Evolutionary conservation across 441 rosid species (phyloP), one percentile per base, ranked within the genome.

Genomic region (Gossypium schwendimanii): DNA sequence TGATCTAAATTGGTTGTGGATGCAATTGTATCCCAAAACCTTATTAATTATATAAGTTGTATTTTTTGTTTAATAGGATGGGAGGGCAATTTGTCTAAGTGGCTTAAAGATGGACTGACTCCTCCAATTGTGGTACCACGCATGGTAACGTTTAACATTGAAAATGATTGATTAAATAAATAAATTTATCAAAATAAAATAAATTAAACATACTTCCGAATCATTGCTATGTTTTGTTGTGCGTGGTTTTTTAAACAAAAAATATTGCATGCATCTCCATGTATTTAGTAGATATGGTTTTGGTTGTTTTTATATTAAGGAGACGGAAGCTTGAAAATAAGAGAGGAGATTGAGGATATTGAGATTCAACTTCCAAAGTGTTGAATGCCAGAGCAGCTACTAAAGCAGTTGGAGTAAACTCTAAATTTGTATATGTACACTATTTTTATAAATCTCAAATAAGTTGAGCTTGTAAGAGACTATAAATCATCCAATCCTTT

Each of bases 51-150:
- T 7, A 10, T 45, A 45, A 15, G 3, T 12, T 44, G 3, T 33
- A 24, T 33, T 17, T 15, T 36, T 11, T 1, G 39, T 55, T 63
- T 44, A 75, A 20, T 55, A 85, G 87, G 87, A 21, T 85, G 88
- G 88, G 74, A 66, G 49, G 80, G 77, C n/a, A 85, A 83, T 68
- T 63, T 78, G 24, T 83, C 76, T 75, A 85, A 78, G 74, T 85
- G 88, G 85, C 80, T 77, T 60, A 62, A 69, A 66, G 82, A 79
- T 7, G 85, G 79, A 73, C 9, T 77, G 0, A 80, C 84, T 9
- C 88, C 87, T 21, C 87, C 88, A 2, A 85, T 85, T 26, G 85
- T 83, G 45, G 82, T 82, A 54, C 86, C 84, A 12, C 80, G 75
- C 57, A 83, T 83, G 88, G 14, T 20, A 20, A 17, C 1, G 39